Base-by-base conservation (phyloP, 2,329 filamentous ascomycete species). In the Colletotrichum sp. region DNA sequence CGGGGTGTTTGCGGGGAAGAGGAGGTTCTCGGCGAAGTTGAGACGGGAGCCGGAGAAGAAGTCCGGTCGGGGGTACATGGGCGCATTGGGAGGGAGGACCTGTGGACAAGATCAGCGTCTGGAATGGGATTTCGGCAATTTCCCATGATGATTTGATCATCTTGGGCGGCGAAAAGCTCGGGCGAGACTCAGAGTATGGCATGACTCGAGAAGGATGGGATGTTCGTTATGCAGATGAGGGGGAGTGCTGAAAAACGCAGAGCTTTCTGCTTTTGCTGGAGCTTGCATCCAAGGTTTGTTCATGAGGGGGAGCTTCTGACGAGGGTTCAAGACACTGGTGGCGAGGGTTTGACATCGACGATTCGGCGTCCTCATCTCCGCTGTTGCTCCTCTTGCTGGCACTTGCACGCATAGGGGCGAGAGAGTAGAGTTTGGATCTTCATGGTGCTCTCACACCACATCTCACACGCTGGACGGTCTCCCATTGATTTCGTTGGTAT, bases 21-120 rank as follows among this genome's bases (percentile, higher is more conserved):
- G 92, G 70, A 99, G 89, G 83, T 99, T 99, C 86, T 99, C 95
- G 30, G 96, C 96, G 83, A 98, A 99, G 85, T 99, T 99, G 78
- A 99, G 89, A 74, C 89, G 92, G 16, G 95, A 91, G 12, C 93
- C 93, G 72, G 92, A 84, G 84, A 98, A 99, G 88, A 98, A 99
- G 76, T 93, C 88, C 9, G 96, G 96, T 28, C 95, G 93, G 28
- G 96, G 96, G 81, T 96, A 99, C 90, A 99, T 94, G 63, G 91
- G 88, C 8, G 92, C 90, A 71, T 91, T 85, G 55, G 90, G 83
- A 28, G 94, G 91, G 21, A 98, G 87, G 57, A 95, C 93, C 93
- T 96, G 80, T 18, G 30, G 64, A 68, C 26, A 32, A 36, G 67
- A 60, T 79, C 34, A 78, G 69, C 55, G 18, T 49, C 7, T 21